Base-by-base conservation (phyloP, 768 basidiomycete species). In the Leccinellum rugosiceps region DNA sequence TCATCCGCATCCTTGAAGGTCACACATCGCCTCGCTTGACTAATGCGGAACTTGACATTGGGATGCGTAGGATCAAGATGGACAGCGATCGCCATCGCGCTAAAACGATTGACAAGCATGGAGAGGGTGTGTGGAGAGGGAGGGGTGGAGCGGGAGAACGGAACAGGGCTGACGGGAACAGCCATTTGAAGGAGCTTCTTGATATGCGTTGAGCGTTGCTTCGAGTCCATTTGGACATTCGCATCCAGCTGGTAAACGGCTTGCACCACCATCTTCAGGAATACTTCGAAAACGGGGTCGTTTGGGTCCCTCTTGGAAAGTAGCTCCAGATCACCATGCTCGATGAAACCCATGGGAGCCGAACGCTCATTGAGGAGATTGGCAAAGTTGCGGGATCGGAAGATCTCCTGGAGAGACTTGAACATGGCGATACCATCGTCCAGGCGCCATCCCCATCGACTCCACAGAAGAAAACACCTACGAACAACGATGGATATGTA, bases 91-190 rank as follows among this genome's bases (percentile, higher is more conserved):
- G 87, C 83, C 61, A 89, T 76, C 11, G 89, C 86, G 50, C 82
- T 83, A 64, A 91, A 84, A 9, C 94, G 84, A 71, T 97, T 97
- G 71, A 87, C 84, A 32, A 96, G 77, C 80, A 85, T 85, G 1
- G 91, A 88, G 2, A 90, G 76, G 35, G 89, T 83, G 32, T 79
- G 75, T 3, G 68, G 59, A 0, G 77, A 74, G 0, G 86, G 84
- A 5, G 81, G 82, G 3, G 68, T 73, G 1, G 71, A 69, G 43
- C 83, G 80, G 3, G 80, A 80, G 74, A 88, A 90, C 1, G 84
- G 78, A 7, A 92, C 79, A 3, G 85, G 76, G 25, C 85, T 83
- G 28, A 92, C 80, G 0, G 94, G 92, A 17, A 87, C 80, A 6
- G 86, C 80, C 23, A 90, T 76, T 8, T 88, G 83, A 43, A 93